These are phyloP conservation scores for Calonectria honghensis DNA, from an alignment of 2,329 filamentous ascomycete genomes.

Conservation along the genomic window DNA sequence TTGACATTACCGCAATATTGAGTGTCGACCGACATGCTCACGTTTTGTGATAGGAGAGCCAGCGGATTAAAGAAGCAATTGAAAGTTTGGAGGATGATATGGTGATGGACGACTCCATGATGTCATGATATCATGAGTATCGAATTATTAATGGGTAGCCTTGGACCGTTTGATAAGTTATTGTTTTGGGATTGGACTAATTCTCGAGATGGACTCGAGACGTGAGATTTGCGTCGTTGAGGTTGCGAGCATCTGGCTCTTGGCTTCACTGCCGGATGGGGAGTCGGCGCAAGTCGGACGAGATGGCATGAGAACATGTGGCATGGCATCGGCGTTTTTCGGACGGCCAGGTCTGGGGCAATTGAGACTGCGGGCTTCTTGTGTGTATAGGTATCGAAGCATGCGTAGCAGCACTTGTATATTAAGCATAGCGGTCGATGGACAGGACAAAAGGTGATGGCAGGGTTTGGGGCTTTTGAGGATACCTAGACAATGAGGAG, in stretches of 20 bases:
- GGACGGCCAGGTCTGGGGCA: slow-evolving; percentile 48
- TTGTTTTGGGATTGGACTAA: slow-evolving; percentile 46
- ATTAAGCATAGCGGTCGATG: slow-evolving; percentile 44
- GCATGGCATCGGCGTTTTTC: slow-evolving; percentile 61
- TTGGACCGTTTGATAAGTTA: slow-evolving; percentile 46
- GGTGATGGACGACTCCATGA: slow-evolving; percentile 80
- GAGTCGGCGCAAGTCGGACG: slow-evolving; percentile 47
- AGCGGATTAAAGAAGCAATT: slow-evolving; percentile 97
- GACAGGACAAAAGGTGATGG: slow-evolving; percentile 27
- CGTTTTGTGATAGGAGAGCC: slow-evolving; percentile 80
- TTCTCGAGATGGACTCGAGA: not conserved
- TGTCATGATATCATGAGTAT: slow-evolving; percentile 67
- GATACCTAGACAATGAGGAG: slow-evolving; percentile 41
- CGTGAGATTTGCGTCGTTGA: slow-evolving; percentile 24
- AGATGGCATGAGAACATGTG: slow-evolving; percentile 56
- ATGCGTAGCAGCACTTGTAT: slow-evolving; percentile 51
- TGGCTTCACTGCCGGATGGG: slow-evolving; percentile 29
- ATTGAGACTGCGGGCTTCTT: slow-evolving; percentile 46
- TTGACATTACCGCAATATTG: not conserved
- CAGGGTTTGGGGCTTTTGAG: slow-evolving; percentile 17
- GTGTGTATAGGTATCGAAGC: slow-evolving; percentile 53
- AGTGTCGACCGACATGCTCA: slow-evolving; percentile 28
- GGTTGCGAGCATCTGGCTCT: not conserved
- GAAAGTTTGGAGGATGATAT: slow-evolving; percentile 91
- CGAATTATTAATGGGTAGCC: slow-evolving; percentile 49